A percentile compares a stretch with the other conserved stretches of the same genome.
These are phyloP conservation scores for Chiua virens DNA, from an alignment of 768 basidiomycete genomes.

Conservation along the genomic window DNA sequence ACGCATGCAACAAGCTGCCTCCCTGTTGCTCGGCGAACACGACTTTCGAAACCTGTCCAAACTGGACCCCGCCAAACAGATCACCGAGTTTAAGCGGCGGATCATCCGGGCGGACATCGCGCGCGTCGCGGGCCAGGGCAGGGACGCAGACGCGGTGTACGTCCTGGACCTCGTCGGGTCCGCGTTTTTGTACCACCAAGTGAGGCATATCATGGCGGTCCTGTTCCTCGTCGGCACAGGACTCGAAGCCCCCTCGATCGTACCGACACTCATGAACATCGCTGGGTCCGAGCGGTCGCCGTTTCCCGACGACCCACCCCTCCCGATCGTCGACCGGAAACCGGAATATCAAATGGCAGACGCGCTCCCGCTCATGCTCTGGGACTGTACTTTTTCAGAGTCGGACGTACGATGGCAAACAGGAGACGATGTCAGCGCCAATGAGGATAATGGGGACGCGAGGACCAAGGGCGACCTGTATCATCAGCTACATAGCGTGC, in stretches of 20 bases:
- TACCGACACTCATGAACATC: constrained; percentile 74
- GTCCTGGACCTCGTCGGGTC: constrained; percentile 85
- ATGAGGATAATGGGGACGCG: constrained; percentile 11
- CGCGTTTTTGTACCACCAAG: constrained; percentile 95
- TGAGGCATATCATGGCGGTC: constrained; percentile 90
- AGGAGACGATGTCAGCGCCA: constrained; percentile 34
- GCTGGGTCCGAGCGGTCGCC: constrained; percentile 30
- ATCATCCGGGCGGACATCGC: constrained; percentile 68
- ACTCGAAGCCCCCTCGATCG: constrained; percentile 69
- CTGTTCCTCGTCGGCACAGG: constrained; percentile 86
- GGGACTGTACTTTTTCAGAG: constrained; percentile 79
- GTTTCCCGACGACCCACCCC: constrained; percentile 22
- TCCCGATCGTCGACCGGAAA: constrained; percentile 62
- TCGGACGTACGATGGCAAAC: constrained; percentile 73
- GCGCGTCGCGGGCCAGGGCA: constrained; percentile 36
- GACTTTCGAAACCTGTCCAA: constrained; percentile 97
- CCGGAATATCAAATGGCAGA: constrained; percentile 96
- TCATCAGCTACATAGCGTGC: constrained; percentile 52
- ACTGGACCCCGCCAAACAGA: constrained; percentile 88
- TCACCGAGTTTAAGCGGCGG: constrained; percentile 70
- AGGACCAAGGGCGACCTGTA: constrained; percentile 42
- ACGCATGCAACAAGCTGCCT: constrained; percentile 75
- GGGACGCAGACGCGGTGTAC: constrained; percentile 44
- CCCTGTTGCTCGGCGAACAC: constrained; percentile 78
- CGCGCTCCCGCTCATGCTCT: constrained; percentile 85